phyloP scores from a whole-genome alignment of 768 basidiomycete genomes.

The Pisolithus sp. region DNA sequence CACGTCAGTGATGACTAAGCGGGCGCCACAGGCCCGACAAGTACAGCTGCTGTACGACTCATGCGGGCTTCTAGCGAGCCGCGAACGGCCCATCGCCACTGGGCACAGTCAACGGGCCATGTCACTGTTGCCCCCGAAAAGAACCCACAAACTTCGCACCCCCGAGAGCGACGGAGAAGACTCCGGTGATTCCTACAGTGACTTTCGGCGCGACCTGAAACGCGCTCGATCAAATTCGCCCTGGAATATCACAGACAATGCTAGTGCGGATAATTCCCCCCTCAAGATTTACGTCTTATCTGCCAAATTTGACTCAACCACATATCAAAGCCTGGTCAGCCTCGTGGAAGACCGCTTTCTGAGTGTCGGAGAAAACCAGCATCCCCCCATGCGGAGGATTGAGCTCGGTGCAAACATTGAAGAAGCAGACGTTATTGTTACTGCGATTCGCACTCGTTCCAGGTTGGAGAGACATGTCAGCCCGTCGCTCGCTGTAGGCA shows the following conservation, averaged over 20 bases:
- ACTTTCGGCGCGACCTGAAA: constrained; percentile 5
- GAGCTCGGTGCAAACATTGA: constrained; percentile 34
- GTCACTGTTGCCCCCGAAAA: constrained; percentile 10
- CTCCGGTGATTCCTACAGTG: neutral
- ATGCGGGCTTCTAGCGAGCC: neutral
- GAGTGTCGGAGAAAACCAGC: neutral
- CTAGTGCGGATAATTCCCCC: constrained; percentile 4
- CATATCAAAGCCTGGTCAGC: constrained; percentile 18
- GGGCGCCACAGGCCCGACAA: neutral
- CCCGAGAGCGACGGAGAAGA: neutral
- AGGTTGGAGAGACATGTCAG: constrained; percentile 65
- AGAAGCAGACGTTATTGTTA: constrained; percentile 61
- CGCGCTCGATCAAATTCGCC: constrained; percentile 6
- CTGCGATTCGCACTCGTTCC: constrained; percentile 56
- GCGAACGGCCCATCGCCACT: too few relatives aligned
- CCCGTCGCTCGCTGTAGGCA: constrained; percentile 59
- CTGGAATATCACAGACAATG: neutral
- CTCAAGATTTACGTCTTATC: constrained; percentile 26
- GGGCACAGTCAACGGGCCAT: too few relatives aligned
- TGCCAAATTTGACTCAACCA: constrained; percentile 22
- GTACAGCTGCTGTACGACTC: too few relatives aligned
- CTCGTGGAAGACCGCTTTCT: constrained; percentile 16
- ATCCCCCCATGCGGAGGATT: neutral
- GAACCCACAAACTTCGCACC: constrained; percentile 4
- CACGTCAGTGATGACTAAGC: neutral